A percentile compares a stretch with the other conserved stretches of the same genome.
These are phyloP conservation scores for Leccinum griseonigrum DNA, from an alignment of 1,284 basidiomycete species.

Conservation along the genomic window DNA sequence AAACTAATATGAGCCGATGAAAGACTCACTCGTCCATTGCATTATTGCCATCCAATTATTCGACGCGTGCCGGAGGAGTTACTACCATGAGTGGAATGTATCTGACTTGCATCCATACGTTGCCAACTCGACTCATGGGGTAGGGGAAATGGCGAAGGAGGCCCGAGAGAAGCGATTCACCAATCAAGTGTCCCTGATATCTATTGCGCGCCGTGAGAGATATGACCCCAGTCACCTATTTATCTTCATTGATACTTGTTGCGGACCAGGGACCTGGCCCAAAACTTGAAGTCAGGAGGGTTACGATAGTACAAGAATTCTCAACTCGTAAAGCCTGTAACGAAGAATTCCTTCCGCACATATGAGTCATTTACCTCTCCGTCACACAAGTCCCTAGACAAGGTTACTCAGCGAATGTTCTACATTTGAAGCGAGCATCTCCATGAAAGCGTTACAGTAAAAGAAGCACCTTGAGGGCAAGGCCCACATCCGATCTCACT, in stretches of 20 bases:
- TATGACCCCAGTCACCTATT: conserved; percentile 1
- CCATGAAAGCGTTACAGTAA: neutral
- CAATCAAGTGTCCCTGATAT: conserved; percentile 1
- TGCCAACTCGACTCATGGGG: neutral
- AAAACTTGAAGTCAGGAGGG: neutral
- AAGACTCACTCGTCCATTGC: too few species aligned
- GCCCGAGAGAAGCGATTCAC: neutral
- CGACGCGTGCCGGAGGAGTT: too few species aligned
- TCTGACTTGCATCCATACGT: neutral
- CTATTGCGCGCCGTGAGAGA: neutral
- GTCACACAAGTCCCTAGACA: neutral
- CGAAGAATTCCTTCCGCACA: neutral
- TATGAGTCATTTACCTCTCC: neutral
- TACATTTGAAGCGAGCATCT: neutral
- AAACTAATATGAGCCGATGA: too few species aligned
- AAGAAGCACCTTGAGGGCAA: too few species aligned
- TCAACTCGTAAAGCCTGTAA: neutral
- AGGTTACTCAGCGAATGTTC: neutral
- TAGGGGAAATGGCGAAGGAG: neutral
- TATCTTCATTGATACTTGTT: neutral
- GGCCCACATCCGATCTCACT: neutral
- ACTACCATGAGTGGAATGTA: too few species aligned
- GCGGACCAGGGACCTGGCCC: neutral
- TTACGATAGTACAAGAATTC: neutral
- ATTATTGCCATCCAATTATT: too few species aligned